A percentile compares a stretch with the other conserved stretches of the same genome.
These are phyloP conservation scores for Hirsutella rhossiliensis DNA, from an alignment of 2,329 filamentous ascomycete genomes.

Conservation along the genomic window DNA sequence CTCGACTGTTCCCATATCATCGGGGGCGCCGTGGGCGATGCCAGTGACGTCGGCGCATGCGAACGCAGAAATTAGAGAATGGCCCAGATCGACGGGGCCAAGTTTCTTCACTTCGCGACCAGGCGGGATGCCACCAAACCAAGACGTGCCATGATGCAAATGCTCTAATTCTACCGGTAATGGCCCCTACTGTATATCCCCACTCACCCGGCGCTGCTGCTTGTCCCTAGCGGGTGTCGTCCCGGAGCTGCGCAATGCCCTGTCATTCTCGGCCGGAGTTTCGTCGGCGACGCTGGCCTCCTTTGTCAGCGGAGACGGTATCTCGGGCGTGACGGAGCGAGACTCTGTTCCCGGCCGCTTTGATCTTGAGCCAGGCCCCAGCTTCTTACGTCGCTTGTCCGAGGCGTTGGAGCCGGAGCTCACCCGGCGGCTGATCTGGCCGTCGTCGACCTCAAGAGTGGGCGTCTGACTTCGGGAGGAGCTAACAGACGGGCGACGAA, in stretches of 20 bases:
- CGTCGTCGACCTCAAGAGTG: slow-evolving; percentile 33
- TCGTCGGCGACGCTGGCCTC: slow-evolving; percentile 26
- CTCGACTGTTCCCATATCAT: too few species aligned
- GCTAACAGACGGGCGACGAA: slow-evolving; percentile 38
- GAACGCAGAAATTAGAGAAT: too few species aligned
- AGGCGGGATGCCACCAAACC: too few species aligned
- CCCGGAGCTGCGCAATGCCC: slow-evolving; percentile 10
- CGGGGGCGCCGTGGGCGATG: too few species aligned
- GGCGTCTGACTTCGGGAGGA: slow-evolving; percentile 39
- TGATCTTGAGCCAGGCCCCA: slow-evolving; percentile 26
- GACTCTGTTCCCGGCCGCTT: slow-evolving; percentile 34
- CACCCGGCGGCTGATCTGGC: slow-evolving; percentile 25
- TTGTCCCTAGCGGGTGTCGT: slow-evolving; percentile 2
- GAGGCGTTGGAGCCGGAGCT: slow-evolving; percentile 37
- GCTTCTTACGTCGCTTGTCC: slow-evolving; percentile 41
- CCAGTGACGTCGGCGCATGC: too few species aligned
- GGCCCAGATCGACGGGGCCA: too few species aligned
- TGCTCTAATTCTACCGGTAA: not conserved
- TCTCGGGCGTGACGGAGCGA: slow-evolving; percentile 42
- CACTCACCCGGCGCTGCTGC: not conserved
- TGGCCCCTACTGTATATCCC: not conserved
- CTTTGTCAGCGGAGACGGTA: slow-evolving; percentile 38
- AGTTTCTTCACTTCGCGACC: too few species aligned
- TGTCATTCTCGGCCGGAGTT: slow-evolving; percentile 7
- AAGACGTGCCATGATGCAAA: not conserved